phyloP scores from a whole-genome alignment of 495 filamentous ascomycete species.

The Daldinia decipiens region DNA sequence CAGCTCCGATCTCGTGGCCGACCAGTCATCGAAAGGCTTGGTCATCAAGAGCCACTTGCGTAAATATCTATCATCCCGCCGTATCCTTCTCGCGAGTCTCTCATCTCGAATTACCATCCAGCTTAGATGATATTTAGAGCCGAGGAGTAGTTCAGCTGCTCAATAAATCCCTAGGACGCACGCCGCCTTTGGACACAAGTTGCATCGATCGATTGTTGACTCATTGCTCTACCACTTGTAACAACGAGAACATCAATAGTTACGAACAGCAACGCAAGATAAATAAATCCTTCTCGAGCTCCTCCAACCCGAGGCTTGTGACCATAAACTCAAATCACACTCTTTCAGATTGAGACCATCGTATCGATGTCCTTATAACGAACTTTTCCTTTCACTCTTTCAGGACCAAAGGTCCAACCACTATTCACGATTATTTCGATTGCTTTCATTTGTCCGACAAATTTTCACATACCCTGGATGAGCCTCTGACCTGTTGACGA shows the following conservation, averaged over 20 bases:
- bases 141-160: slow-evolving; percentile 29
- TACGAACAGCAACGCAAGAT: slow-evolving; percentile 40
- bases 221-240: slow-evolving; percentile 31
- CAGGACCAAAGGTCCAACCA: slow-evolving; percentile 59
- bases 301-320: slow-evolving; percentile 38
- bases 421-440: slow-evolving; percentile 60
- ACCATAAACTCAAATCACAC: slow-evolving; percentile 53
- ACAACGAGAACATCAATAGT: slow-evolving; percentile 14
- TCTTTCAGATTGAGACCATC: slow-evolving; percentile 55
- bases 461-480: slow-evolving; percentile 69
- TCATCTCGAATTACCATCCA: slow-evolving; percentile 31
- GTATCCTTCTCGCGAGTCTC: slow-evolving; percentile 49
- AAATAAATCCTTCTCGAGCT: slow-evolving; percentile 29
- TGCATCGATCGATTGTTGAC: slow-evolving; percentile 41
- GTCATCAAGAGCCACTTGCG: slow-evolving; percentile 38
- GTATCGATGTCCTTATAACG: slow-evolving; percentile 77
- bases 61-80: slow-evolving; percentile 23
- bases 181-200: slow-evolving; percentile 48
- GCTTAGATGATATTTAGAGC: slow-evolving; percentile 29
- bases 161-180: slow-evolving; percentile 22
- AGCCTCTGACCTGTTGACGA: slow-evolving; percentile 70
- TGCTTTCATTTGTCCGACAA: slow-evolving; percentile 66
- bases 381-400: slow-evolving; percentile 66
- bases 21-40: slow-evolving; percentile 43
- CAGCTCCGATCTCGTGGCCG: slow-evolving; percentile 40